Conservation (phyloP, 805 yeast species). For the Teunomyces aglyptinius region DNA sequence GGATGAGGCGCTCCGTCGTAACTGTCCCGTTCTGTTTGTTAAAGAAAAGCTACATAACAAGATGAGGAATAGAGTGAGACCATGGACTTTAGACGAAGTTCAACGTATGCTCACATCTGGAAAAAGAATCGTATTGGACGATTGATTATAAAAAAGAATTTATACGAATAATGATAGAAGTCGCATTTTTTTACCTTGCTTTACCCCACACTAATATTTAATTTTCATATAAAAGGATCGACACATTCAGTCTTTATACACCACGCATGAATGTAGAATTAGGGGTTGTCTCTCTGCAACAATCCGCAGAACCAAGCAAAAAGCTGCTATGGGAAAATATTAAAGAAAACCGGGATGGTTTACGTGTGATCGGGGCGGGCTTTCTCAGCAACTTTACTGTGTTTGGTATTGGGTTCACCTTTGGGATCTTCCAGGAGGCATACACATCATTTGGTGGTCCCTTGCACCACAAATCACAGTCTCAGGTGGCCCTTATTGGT, state of each 20-base stretch:
- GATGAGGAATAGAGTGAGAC: slow-evolving; percentile 27
- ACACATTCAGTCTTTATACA: background rate
- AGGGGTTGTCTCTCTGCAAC: background rate
- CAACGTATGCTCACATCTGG: slow-evolving; percentile 31
- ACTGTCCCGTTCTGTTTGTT: slow-evolving; percentile 17
- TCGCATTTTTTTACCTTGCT: background rate
- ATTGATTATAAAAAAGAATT: background rate
- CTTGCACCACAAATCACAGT: slow-evolving; percentile 16
- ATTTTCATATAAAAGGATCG: background rate
- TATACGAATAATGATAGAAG: slow-evolving; percentile 1
- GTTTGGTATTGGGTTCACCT: slow-evolving; percentile 35
- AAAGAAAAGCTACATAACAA: slow-evolving; percentile 27
- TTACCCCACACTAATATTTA: slow-evolving; percentile 2
- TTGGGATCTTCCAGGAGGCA: slow-evolving; percentile 38
- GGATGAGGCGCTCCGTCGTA: slow-evolving; percentile 23
- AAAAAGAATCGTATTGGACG: slow-evolving; percentile 23
- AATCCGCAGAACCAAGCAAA: background rate
- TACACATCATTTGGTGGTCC: slow-evolving; percentile 30
- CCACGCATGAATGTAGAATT: background rate
- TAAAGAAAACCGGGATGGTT: slow-evolving; percentile 10
- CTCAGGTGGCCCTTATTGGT: slow-evolving; percentile 33
- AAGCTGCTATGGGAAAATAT: background rate
- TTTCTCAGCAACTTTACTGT: slow-evolving; percentile 29
- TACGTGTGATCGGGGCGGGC: slow-evolving; percentile 15
- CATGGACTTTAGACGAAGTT: slow-evolving; percentile 34